Evolutionary conservation across 805 yeast genomes (phyloP), one percentile per base, ranked within the genome.

Genomic region (Pichia thaimueangensis): DNA sequence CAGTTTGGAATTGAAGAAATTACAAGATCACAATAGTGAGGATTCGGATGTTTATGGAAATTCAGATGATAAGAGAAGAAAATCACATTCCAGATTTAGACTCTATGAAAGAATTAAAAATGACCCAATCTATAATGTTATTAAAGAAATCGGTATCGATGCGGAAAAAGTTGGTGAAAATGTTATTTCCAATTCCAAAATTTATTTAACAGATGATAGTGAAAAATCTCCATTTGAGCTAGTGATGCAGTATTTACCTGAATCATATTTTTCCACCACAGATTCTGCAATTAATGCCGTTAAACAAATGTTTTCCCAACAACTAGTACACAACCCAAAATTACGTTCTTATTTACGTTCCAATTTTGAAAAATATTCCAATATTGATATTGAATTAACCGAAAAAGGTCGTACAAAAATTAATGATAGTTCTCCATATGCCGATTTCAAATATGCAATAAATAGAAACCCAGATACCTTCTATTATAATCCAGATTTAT

Each of bases 391-490:
- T 10, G 76, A 76, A 13, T 67, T 88, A 35, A 88, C 97, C 0
- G 94, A 88, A 47, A 88, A 87, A 58, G 94, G 94, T 50, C 73
- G 71, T 53, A 69, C 77, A 27, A 80, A 81, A 51, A 91, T 93
- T 45, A 93, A 82, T 51, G 80, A 75, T 41, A 81, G 80, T 51
- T 81, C 89, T 41, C 83, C 88, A 2, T 89, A 80, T 55, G 87
- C 85, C 45, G 95, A 87, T 56, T 81, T 93, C 65, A 93, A 93
- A 58, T 93, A 93, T 63, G 94, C 96, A 19, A 73, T 78, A 43
- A 85, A 87, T 62, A 75, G 93, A 58, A 71, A 85, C 2, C 80
- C 89, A 13, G 73, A 74, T n/a, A 87, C 87, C 45, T 76, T 93
- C 55, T 72, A 76, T 6, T 68, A 68, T 30, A 71, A 77, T 43